Evolutionary conservation across 176 grass and related monocot species (phyloP).

Genomic region (Musa schizocarpa): DNA sequence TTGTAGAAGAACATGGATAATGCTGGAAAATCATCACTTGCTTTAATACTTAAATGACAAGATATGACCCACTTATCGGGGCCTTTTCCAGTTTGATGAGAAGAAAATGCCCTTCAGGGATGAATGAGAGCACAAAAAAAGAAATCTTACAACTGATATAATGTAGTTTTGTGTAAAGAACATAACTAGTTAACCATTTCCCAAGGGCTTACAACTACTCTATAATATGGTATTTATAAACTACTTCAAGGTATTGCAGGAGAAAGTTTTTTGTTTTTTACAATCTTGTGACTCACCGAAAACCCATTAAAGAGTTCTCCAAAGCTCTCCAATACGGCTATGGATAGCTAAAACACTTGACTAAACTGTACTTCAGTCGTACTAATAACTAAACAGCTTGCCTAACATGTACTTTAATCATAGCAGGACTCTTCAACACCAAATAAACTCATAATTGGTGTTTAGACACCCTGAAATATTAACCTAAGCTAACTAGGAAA

Average conservation of each 20-base stretch:
- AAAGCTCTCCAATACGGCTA: neutral
- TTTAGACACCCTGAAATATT: neutral
- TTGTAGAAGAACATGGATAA: no score
- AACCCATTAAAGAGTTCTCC: neutral
- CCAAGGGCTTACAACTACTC: no score
- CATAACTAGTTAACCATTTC: no score
- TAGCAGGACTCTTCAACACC: neutral
- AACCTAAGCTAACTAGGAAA: neutral
- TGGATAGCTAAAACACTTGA: neutral
- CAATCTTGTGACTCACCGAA: neutral
- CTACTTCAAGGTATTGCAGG: neutral
- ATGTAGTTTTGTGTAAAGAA: no score
- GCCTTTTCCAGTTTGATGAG: no score
- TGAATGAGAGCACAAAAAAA: no score
- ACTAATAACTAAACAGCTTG: neutral
- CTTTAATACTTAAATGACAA: no score
- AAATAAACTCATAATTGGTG: no score
- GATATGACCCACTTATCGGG: no score
- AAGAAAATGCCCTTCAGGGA: no score
- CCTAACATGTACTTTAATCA: neutral
- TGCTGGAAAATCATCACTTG: no score
- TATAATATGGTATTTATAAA: neutral
- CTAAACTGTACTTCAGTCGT: neutral
- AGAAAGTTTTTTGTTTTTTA: neutral
- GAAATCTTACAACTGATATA: no score